Evolutionary conservation across 2,329 filamentous ascomycete species (phyloP).

Genomic region (Penicillium psychrosexuale): DNA sequence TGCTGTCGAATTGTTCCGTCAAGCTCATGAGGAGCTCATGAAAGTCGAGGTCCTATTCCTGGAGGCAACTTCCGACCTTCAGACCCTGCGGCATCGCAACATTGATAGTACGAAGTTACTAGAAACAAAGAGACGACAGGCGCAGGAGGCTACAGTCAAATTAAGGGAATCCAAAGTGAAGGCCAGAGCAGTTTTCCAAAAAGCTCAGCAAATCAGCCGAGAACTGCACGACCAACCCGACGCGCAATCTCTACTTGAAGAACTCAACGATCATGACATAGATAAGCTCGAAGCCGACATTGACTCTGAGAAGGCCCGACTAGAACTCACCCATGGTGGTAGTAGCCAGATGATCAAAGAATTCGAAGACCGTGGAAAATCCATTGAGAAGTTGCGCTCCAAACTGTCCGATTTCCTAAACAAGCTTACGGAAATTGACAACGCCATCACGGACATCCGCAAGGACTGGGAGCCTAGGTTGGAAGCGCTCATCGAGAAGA

Average conservation of each 20-base stretch:
- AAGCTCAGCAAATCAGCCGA: slow-evolving; percentile 17
- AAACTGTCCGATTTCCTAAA: slow-evolving; percentile 57
- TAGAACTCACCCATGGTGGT: slow-evolving; percentile 76
- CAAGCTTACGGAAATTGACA: slow-evolving; percentile 55
- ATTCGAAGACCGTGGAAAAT: slow-evolving; percentile 67
- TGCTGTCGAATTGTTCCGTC: slow-evolving; percentile 60
- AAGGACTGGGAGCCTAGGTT: slow-evolving; percentile 78
- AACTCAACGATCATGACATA: slow-evolving; percentile 52
- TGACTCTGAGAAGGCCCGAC: slow-evolving; percentile 66
- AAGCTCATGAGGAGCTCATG: slow-evolving; percentile 61
- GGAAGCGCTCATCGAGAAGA: slow-evolving; percentile 71
- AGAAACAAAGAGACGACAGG: slow-evolving; percentile 42
- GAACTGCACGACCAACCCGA: slow-evolving; percentile 22
- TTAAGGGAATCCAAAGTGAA: slow-evolving; percentile 32
- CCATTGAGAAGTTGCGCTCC: slow-evolving; percentile 64
- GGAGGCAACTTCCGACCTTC: slow-evolving; percentile 79
- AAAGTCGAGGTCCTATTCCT: slow-evolving; percentile 68
- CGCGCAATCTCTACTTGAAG: slow-evolving; percentile 39
- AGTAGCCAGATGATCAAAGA: slow-evolving; percentile 73
- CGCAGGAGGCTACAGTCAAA: slow-evolving; percentile 34
- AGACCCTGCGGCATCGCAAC: slow-evolving; percentile 66
- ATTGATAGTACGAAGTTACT: slow-evolving; percentile 52
- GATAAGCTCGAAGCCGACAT: slow-evolving; percentile 72
- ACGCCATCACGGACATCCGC: slow-evolving; percentile 64
- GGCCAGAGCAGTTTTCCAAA: slow-evolving; percentile 17